Percentiles rank a stretch among this genome's conserved stretches.
These are phyloP conservation scores for Solanum hybrid DNA, from an alignment of 305 asterid species.

Conservation along the genomic window DNA sequence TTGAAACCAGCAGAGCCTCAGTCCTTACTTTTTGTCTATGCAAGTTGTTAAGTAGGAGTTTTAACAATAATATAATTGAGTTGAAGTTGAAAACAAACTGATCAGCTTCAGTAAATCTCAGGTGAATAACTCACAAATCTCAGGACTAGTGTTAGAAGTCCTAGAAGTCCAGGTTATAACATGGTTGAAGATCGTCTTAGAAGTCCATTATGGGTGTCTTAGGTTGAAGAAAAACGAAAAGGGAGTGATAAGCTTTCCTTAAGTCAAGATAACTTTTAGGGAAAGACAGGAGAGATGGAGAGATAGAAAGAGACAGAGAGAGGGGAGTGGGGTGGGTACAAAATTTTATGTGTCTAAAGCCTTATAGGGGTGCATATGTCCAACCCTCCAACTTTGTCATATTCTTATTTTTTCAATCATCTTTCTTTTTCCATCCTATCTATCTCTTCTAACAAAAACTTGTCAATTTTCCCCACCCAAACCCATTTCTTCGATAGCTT, in stretches of 20 bases:
- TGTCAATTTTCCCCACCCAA: not conserved
- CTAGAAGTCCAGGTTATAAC: no score
- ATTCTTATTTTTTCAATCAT: not conserved
- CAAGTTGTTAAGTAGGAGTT: not conserved
- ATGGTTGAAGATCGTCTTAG: no score
- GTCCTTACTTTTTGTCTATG: not conserved
- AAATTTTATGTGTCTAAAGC: not conserved
- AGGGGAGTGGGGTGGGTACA: not conserved
- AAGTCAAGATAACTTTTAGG: not conserved
- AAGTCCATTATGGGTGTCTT: not conserved
- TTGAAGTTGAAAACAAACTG: not conserved
- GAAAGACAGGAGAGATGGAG: not conserved
- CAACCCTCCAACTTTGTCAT: not conserved
- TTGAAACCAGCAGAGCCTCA: not conserved
- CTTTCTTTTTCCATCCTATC: not conserved
- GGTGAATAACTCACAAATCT: no score
- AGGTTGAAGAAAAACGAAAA: not conserved
- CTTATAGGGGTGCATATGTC: not conserved
- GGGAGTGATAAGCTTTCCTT: not conserved
- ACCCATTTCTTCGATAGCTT: not conserved
- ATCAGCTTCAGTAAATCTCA: no score
- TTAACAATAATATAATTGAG: not conserved
- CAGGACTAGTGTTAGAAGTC: no score
- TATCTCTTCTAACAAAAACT: not conserved
- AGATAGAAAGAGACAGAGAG: not conserved